Evolutionary conservation across 805 yeast species (phyloP), one percentile per base, ranked within the genome.

Genomic region (Kregervanrija delftensis): DNA sequence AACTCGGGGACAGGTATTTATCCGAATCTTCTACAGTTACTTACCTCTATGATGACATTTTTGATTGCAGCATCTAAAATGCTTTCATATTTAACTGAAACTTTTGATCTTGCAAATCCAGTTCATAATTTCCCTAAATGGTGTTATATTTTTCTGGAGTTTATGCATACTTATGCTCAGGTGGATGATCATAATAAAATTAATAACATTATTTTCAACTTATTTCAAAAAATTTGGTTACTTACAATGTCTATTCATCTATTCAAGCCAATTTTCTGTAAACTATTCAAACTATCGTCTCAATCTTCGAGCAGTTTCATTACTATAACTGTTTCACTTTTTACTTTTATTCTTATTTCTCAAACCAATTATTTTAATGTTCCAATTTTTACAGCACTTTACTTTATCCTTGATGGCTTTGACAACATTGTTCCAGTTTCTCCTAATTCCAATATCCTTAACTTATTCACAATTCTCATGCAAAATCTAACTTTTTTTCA

Each of bases 401-500:
- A 74, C 1, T 32, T 60, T 0, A 39, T 68, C 2, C 65, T 78
- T 44, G 10, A 50, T 3, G 45, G 56, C 0, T 49, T 61, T 35
- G 38, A 33, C 13, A 49, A 12, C 5, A 42, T 55, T 13, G 35
- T 49, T 11, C 47, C 49, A 13, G 14, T 56, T 13, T 33, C 46
- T 2, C 40, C 34, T 36, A 39, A 32, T 39, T 39, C 52, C 14
- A 60, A 47, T 49, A 44, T 48, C 4, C 42, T 58, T 4, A 45
- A 64, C 0, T 37, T 69, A 3, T 63, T 73, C 46, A 64, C 66
- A 2, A 50, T 88, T 3, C 60, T 83, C 16, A 51, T 88, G 40
- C 95, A 88, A 58, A 81, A 87, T 52, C 67, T 88, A 36, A 67
- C 89, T 0, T 93, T 91, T 59, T 93, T 86, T 66, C 86, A 86